Evolutionary conservation across 352 stramenopile genomes (phyloP).

Genomic region (Poterioochromonas sp.): DNA sequence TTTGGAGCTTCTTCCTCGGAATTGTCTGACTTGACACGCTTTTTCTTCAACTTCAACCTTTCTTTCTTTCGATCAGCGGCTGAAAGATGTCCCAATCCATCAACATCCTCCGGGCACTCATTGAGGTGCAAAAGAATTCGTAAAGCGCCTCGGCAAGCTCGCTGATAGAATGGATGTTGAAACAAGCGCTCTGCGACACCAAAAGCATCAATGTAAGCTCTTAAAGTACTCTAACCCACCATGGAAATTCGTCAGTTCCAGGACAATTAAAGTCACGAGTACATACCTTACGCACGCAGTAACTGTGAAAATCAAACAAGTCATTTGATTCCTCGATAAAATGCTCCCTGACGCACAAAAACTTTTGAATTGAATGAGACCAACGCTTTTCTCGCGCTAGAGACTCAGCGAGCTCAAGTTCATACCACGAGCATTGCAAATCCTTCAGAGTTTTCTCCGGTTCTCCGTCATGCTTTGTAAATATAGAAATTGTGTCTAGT

Average conservation of each 20-base stretch:
- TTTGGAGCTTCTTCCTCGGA: conserved; percentile 56
- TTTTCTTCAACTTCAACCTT: conserved; percentile 67
- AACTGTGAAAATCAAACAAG: conserved; percentile 98
- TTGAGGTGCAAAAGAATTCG: conserved; percentile 48
- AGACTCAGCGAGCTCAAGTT: conserved; percentile 64
- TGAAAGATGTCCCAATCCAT: conserved; percentile 56
- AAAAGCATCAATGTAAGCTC: conserved; percentile 85
- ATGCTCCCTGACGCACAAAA: conserved; percentile 86
- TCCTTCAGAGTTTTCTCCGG: conserved; percentile 90
- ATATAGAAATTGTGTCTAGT: conserved; percentile 85
- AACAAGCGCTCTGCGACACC: conserved; percentile 53
- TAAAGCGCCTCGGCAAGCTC: conserved; percentile 61
- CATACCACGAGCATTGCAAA: conserved; percentile 97
- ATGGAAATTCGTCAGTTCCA: neutral
- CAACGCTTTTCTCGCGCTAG: conserved; percentile 49
- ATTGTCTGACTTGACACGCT: conserved; percentile 67
- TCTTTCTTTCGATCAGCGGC: conserved; percentile 67
- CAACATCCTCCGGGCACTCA: conserved; percentile 45
- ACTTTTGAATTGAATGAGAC: conserved; percentile 84
- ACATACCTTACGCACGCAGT: conserved; percentile 86
- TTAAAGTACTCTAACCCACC: conserved; percentile 67
- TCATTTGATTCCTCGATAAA: conserved; percentile 94
- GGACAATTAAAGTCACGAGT: neutral
- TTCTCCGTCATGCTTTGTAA: conserved; percentile 88
- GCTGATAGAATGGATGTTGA: conserved; percentile 68